Evolutionary conservation across 768 basidiomycete species (phyloP), one percentile per base, ranked within the genome.

Genomic region (Obba rivulosa): DNA sequence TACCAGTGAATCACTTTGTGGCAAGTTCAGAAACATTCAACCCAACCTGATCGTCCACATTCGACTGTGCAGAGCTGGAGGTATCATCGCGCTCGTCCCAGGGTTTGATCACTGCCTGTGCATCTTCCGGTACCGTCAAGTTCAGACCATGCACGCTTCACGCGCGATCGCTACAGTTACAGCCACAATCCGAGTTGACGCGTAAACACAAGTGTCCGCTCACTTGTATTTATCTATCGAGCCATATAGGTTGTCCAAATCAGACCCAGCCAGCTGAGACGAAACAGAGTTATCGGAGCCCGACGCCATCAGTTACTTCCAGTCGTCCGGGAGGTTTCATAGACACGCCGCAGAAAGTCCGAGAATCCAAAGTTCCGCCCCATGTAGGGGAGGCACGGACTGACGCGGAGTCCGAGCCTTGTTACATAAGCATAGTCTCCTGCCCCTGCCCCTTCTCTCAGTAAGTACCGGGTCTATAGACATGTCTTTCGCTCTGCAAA

Each of bases 21-120:
- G 11, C 36, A 13, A 16, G 43, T 17, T 39, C 24, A 40, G 31
- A 31, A 10, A 34, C 35, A n/a, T 9, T 7, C 16, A n/a, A 8
- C 42, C 71, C 42, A 51, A 87, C 89, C 77, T 92, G 87, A 60
- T 92, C 89, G 55, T 92, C 90, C 13, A 91, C 89, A 25, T 80
- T 83, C 0, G 89, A 91, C 17, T 92, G 85, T 13, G 80, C 81
- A 51, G 69, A 91, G 53, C 71, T 74, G 3, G 66, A 66, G 10
- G 77, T 82, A 43, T 84, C 80, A 20, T 92, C 86, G 39, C 89
- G 71, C 56, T 86, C 73, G 48, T 83, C 76, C 90, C 90, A 92
- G 2, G 85, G 80, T 64, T 92, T 92, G 52, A 92, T 84, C 34
- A 90, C 65, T 13, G 69, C 77, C 53, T 79, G 82, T 1, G 89